Base-by-base conservation (phyloP, 306 rosid genomes). In the Quercus alba region DNA sequence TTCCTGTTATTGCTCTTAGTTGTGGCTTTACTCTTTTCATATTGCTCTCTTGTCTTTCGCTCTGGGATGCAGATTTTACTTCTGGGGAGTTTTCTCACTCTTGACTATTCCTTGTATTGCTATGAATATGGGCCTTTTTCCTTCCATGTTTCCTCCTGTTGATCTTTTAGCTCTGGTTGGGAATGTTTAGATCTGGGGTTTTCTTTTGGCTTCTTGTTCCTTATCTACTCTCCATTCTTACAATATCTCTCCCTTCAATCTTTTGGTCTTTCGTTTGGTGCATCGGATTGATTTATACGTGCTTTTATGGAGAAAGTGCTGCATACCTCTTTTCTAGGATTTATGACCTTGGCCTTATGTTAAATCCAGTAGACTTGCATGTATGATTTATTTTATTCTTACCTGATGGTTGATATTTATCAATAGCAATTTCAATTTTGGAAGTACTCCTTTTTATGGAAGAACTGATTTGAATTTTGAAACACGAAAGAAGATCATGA, bases 101-200 rank as follows among this genome's bases (percentile, higher is more conserved):
- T 66, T 4, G 58, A 76, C 73, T 67, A 59, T 51, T 7, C 46
- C 55, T 11, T 64, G 38, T 49, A 46, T 54, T 75, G 25, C 71
- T 26, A 33, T 70, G 75, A 66, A 57, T 62, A 13, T 63, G 81
- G 75, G 64, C 7, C 57, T 33, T 75, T 75, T 76, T 72, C 1
- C 73, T 70, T 81, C 59, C 19, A 74, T 30, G 49, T 79, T 83
- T 35, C 64, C 74, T 86, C 87, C 76, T 69, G 38, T 52, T 80
- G 76, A 64, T 77, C 73, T 66, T 66, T 46, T 59, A 19, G 73
- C 77, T 68, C 79, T 80, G 55, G 72, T 70, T 69, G 41, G 51
- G 23, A 79, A 21, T 70, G 30, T 63, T 76, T 59, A 11, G 51
- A 61, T 78, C 81, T 79, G 75, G 72, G 63, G 19, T 74, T 62